phyloP scores from a whole-genome alignment of 495 filamentous ascomycete genomes.

The Xylaria palmicola region DNA sequence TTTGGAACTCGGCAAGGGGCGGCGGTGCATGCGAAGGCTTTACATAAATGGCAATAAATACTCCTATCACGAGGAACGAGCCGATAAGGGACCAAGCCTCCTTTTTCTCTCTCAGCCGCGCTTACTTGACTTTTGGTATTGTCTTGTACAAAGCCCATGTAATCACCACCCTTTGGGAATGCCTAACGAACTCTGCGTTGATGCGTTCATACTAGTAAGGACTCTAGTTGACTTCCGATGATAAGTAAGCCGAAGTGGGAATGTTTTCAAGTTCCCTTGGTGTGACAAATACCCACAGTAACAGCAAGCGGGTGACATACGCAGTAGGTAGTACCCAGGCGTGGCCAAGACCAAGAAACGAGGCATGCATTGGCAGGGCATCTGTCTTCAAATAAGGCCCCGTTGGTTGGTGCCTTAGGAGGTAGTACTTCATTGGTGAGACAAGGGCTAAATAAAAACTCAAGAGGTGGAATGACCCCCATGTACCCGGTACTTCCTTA shows the following conservation, averaged over 20 bases:
- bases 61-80: not conserved
- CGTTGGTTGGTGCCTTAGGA: no score
- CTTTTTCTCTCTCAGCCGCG: no score
- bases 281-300: not conserved
- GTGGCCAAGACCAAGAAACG: not conserved
- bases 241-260: not conserved
- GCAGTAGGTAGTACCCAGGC: not conserved
- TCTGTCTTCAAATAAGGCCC: no score
- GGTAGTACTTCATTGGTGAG: no score
- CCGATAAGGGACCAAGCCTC: not conserved
- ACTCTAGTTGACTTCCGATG: not conserved
- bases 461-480: not conserved
- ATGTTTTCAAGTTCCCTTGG: not conserved
- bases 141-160: not conserved
- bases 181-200: not conserved
- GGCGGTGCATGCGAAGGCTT: not conserved
- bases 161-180: not conserved
- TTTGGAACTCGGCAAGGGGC: not conserved
- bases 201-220: not conserved
- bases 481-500: not conserved
- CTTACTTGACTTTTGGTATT: not conserved
- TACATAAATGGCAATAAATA: constrained; percentile 4
- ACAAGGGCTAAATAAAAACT: no score
- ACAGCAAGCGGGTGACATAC: not conserved
- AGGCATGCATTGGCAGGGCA: not conserved